Evolutionary conservation across 495 filamentous ascomycete species (phyloP), one percentile per base, ranked within the genome.

Genomic region (Penicillium taxi): DNA sequence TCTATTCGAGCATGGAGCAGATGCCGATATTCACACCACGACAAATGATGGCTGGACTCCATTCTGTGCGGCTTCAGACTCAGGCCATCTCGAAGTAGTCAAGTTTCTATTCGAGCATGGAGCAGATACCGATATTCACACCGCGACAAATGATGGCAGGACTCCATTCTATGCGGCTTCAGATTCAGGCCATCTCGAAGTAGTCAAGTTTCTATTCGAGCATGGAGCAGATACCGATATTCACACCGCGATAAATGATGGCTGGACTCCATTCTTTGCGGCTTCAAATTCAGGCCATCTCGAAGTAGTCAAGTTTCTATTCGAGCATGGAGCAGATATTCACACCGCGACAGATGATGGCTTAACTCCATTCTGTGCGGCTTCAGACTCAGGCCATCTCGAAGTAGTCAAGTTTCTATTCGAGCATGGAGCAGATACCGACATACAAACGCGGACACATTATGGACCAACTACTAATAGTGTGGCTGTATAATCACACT

Each of bases 151-250:
- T n/a, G n/a, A n/a, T n/a, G n/a, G n/a, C n/a, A n/a, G n/a, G n/a
- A 31, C 28, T 9, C 9, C 28, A 6, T 16, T 31, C 2, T 2
- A 4, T 24, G 18, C 9, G n/a, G 32, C 32, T 14, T 35, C 16
- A 21, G 2, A 35, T 13, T 13, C 9, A 4, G 32, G 32, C 1
- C 32, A 35, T 14, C 9, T 24, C 13, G n/a, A 35, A 2, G 19
- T 35, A n/a, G 32, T 24, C 4, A 24, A 13, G 20, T 35, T 24
- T 2, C 19, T 35, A 23, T 20, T 22, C 9, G 20, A 23, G 21
- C 18, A 35, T 5, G 32, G 32, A 3, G 32, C 32, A 23, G 20
- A 35, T 24, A n/a, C n/a, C n/a, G n/a, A n/a, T n/a, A n/a, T n/a
- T n/a, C n/a, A n/a, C n/a, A n/a, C n/a, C n/a, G n/a, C n/a, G n/a